Percentiles rank a stretch among this genome's conserved stretches.
These are phyloP conservation scores for Sporisorium sorghi DNA, from an alignment of 1,284 basidiomycete genomes.

Conservation along the genomic window DNA sequence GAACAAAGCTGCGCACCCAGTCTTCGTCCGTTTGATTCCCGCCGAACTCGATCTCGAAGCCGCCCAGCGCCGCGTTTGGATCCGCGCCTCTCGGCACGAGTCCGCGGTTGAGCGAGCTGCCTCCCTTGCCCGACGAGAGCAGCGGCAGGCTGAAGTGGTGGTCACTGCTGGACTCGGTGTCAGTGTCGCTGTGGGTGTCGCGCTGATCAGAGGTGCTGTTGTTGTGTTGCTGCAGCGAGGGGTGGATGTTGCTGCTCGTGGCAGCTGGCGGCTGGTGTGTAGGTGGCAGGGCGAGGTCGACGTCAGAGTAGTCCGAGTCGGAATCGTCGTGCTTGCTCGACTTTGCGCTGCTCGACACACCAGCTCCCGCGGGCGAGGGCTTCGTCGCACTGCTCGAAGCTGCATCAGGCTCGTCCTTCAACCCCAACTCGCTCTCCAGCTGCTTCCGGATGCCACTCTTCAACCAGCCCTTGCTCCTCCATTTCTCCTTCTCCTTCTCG, in stretches of 20 bases:
- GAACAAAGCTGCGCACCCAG: conserved; percentile 34
- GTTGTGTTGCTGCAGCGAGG: neutral
- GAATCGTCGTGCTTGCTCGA: neutral
- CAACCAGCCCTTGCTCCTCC: conserved; percentile 15
- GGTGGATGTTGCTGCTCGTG: neutral
- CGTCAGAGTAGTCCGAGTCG: conserved; percentile 19
- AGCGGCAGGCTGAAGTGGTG: conserved; percentile 7
- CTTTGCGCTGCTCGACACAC: neutral
- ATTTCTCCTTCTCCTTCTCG: neutral
- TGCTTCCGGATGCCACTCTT: neutral
- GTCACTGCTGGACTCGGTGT: neutral
- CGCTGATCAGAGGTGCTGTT: neutral
- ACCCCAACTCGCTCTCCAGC: conserved; percentile 2
- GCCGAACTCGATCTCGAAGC: conserved; percentile 47
- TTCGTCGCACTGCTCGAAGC: neutral
- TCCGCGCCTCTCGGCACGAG: conserved; percentile 38
- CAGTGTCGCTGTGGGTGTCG: neutral
- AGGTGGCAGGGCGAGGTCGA: conserved; percentile 31
- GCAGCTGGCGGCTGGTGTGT: conserved; percentile 12
- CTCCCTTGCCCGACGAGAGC: conserved; percentile 29
- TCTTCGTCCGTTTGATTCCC: conserved; percentile 31
- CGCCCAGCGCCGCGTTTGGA: conserved; percentile 44
- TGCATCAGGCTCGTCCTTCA: conserved; percentile 13
- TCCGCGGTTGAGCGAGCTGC: conserved; percentile 27
- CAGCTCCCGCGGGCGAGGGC: neutral